Evolutionary conservation across 805 yeast species (phyloP).

Genomic region (Peterozyma toletana): DNA sequence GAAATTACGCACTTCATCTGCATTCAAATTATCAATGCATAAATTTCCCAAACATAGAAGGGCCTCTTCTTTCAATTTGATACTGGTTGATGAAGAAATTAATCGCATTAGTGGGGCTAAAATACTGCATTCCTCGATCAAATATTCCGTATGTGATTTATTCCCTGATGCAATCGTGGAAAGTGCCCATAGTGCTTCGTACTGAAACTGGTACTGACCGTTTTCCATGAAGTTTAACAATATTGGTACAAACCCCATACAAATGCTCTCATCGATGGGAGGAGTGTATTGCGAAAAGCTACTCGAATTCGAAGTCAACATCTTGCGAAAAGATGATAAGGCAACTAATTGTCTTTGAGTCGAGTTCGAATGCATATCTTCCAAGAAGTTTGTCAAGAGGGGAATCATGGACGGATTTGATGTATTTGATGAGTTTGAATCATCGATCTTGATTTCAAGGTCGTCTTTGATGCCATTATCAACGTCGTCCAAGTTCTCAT

Average conservation of each 20-base stretch:
- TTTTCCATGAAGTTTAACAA: slow-evolving; percentile 5
- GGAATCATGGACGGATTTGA: slow-evolving; percentile 7
- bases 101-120: slow-evolving; percentile 5
- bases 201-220: slow-evolving; percentile 1
- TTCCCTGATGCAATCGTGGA: slow-evolving; percentile 7
- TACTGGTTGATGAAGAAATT: slow-evolving; percentile 2
- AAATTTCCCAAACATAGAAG: slow-evolving; percentile 7
- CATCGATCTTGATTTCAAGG: slow-evolving; percentile 6
- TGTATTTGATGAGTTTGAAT: not conserved
- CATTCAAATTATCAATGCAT: slow-evolving; percentile 9
- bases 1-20: slow-evolving; percentile 8
- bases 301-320: slow-evolving; percentile 2
- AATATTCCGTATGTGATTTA: slow-evolving; percentile 4
- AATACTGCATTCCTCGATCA: slow-evolving; percentile 6
- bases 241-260: slow-evolving; percentile 5
- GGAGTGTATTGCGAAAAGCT: slow-evolving; percentile 1
- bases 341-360: not conserved
- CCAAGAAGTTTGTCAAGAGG: slow-evolving; percentile 2
- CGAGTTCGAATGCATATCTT: not conserved
- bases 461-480: not conserved
- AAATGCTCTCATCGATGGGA: slow-evolving; percentile 6
- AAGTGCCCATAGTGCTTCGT: slow-evolving; percentile 7
- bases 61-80: slow-evolving; percentile 6
- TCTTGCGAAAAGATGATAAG: not conserved
- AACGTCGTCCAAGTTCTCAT: not conserved